Evolutionary conservation across 2,329 filamentous ascomycete species (phyloP), one percentile per base, ranked within the genome.

Genomic region (Lecanicillium sp.): DNA sequence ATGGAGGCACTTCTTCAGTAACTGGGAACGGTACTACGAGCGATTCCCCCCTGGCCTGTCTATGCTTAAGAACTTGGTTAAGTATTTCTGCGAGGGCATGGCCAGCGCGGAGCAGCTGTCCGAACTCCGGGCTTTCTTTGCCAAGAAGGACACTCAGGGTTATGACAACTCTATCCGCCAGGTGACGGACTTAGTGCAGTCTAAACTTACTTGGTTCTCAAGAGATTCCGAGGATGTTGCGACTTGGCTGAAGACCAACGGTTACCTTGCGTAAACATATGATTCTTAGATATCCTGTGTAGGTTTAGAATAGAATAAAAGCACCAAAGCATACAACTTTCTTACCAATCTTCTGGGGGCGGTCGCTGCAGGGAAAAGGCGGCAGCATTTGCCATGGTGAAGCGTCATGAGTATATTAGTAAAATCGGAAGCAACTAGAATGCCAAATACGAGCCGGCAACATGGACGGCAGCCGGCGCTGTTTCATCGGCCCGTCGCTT

Each of bases 131-230:
- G 71, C 73, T 3, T 97, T 96, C 77, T 97, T 96, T 63, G 74
- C 73, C 26, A 72, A 77, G 54, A 89, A 87, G 73, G 88, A 87
- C 63, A 94, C 85, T 51, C 95, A 75, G 66, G 79, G 89, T 36
- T 96, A 89, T 60, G 88, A 95, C 62, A 84, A 90, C 64, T 83
- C 87, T 39, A 72, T 97, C 50, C 88, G 89, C n/a, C 91, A 97
- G 73, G 91, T 86, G 64, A 76, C 86, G 56, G 91, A 97, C 65
- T 77, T 83, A 3, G 85, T 96, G 59, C 80, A 80, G 53, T 90
- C 90, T 45, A 97, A 95, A 79, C 76, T 84, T 58, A 78, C 82
- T 51, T 95, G 89, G 89, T 64, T 94, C 47, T 70, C 81, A 65
- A 79, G 89, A 50, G 90, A 95, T 65, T 73, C 77, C 37, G 75